Conservation (phyloP, 345 rosid species). For the Pistacia vera region DNA sequence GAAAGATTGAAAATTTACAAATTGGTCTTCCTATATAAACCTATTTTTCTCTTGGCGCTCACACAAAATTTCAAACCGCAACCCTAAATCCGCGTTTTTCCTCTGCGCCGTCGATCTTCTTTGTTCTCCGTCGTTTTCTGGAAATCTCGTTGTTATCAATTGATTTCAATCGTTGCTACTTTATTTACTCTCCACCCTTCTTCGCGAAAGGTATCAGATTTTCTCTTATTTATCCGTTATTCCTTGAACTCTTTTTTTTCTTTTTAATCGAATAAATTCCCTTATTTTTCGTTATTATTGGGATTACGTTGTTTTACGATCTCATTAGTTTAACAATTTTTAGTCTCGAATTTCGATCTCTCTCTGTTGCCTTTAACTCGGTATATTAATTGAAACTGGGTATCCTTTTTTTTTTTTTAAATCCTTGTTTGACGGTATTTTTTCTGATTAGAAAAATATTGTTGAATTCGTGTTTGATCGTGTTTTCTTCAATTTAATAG, state of each 20-base stretch:
- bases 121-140: too few relatives aligned
- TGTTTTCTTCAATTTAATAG: neutral
- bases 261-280: neutral
- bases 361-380: neutral
- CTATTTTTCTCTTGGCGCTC: too few relatives aligned
- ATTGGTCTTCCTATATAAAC: too few relatives aligned
- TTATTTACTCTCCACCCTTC: neutral
- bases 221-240: neutral
- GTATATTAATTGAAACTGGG: neutral
- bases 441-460: neutral
- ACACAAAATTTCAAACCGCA: too few relatives aligned
- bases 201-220: neutral
- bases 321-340: neutral
- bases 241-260: neutral
- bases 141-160: too few relatives aligned
- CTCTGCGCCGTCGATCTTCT: too few relatives aligned
- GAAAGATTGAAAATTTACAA: too few relatives aligned
- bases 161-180: too few relatives aligned
- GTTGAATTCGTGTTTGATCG: neutral
- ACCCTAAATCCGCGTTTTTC: too few relatives aligned
- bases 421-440: neutral
- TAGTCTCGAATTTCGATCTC: neutral
- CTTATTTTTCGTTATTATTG: neutral
- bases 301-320: slow-evolving; percentile 8
- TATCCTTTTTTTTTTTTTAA: neutral